A percentile compares a stretch with the other conserved stretches of the same genome.
Conservation (phyloP, 192 early-diverging fungal species). For the Diversispora epigaea region DNA sequence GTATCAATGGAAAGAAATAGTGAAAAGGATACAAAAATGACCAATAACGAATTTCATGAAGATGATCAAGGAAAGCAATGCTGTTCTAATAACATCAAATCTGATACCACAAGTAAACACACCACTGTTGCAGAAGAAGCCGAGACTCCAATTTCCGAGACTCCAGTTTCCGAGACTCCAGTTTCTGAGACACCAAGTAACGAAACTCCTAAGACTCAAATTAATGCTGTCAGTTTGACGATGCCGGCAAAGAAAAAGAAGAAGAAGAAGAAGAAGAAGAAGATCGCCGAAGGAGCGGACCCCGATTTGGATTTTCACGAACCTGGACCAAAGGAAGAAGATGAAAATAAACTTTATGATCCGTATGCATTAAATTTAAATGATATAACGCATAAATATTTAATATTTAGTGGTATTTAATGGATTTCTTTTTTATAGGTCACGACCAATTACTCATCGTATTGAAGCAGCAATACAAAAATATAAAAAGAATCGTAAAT, state of each 20-base stretch:
- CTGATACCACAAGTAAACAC: too few relatives aligned
- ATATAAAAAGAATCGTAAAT: constrained; percentile 57
- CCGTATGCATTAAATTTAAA: not conserved
- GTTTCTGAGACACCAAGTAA: too few relatives aligned
- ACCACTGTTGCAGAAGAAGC: too few relatives aligned
- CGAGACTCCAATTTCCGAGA: too few relatives aligned
- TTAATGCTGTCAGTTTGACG: not conserved
- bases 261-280: constrained; percentile 39
- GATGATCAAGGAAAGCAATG: too few relatives aligned
- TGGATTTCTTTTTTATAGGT: constrained; percentile 26
- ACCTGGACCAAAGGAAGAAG: constrained; percentile 42
- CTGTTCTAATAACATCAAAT: too few relatives aligned
- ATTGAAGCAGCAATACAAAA: constrained; percentile 53
- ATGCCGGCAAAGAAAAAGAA: constrained; percentile 39
- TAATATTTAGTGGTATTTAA: not conserved
- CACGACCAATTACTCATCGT: constrained; percentile 44
- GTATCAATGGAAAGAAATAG: too few relatives aligned
- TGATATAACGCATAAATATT: not conserved
- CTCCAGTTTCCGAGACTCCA: too few relatives aligned
- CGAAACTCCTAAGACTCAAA: too few relatives aligned
- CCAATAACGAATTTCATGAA: too few relatives aligned
- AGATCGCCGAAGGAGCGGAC: constrained; percentile 54
- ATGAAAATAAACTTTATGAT: constrained; percentile 18
- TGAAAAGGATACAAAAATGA: too few relatives aligned
- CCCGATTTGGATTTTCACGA: constrained; percentile 19